These are phyloP conservation scores for Chlorella vulgaris DNA, from an alignment of 139 green algal genomes.

Conservation along the genomic window DNA sequence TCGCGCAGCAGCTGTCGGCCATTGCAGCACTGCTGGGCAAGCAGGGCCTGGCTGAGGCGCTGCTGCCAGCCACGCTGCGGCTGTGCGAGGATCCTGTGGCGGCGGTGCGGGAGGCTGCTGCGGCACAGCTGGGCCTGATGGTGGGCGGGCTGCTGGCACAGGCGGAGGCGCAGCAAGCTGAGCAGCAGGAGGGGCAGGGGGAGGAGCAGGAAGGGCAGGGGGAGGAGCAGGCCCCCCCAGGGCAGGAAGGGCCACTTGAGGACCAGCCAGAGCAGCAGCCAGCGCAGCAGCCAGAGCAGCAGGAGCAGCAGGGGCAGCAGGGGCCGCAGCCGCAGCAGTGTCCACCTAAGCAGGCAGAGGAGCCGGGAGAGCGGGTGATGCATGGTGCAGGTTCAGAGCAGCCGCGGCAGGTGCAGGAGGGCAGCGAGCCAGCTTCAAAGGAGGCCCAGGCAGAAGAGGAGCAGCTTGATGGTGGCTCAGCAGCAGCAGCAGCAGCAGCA, in stretches of 20 bases:
- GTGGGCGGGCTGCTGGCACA: slow-evolving; percentile 29
- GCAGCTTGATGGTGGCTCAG: neutral
- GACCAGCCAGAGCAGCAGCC: neutral
- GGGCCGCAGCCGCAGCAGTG: too few species aligned
- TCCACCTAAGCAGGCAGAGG: neutral
- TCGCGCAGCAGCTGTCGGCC: slow-evolving; percentile 50
- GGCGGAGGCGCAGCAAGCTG: neutral
- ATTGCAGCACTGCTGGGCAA: slow-evolving; percentile 40
- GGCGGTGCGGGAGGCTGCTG: slow-evolving; percentile 50
- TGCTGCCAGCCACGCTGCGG: slow-evolving; percentile 50
- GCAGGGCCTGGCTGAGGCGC: slow-evolving; percentile 34
- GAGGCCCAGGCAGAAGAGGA: neutral
- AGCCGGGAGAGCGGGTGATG: neutral
- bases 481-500: neutral
- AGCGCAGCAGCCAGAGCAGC: neutral
- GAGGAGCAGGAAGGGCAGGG: neutral
- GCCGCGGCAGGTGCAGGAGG: neutral
- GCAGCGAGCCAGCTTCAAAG: neutral
- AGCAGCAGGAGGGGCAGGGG: neutral
- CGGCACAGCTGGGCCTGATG: slow-evolving; percentile 47
- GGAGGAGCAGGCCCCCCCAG: neutral
- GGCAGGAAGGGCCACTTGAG: too few species aligned
- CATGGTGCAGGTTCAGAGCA: neutral
- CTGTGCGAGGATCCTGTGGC: slow-evolving; percentile 58
- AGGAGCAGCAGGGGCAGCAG: too few species aligned